Percentiles rank a stretch among this genome's conserved stretches.
Conservation (phyloP, 202 grass and related monocot genomes). For the Schoenoplectus tabernaemontani region DNA sequence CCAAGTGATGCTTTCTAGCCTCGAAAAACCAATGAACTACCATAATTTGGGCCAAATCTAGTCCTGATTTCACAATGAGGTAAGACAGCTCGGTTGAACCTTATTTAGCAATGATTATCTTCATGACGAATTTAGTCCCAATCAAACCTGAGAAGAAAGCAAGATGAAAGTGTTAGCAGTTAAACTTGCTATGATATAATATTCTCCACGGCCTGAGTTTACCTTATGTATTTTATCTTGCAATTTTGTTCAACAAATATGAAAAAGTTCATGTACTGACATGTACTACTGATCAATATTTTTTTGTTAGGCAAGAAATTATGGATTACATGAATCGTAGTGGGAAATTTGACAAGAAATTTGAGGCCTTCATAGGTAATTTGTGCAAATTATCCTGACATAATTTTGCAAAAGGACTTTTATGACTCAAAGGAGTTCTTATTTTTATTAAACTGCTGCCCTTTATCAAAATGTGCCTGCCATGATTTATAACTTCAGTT, state of each 20-base stretch:
- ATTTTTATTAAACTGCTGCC: background rate
- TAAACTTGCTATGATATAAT: background rate
- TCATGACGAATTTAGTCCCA: background rate
- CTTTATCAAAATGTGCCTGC: background rate
- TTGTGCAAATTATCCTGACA: background rate
- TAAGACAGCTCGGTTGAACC: background rate
- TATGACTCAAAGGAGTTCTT: background rate
- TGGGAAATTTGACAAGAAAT: slow-evolving; percentile 61
- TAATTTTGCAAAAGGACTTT: background rate
- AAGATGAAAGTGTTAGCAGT: background rate
- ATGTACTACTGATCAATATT: background rate
- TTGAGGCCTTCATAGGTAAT: slow-evolving; percentile 70
- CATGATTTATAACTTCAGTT: background rate
- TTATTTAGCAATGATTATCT: background rate
- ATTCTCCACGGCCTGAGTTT: background rate
- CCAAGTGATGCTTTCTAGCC: background rate
- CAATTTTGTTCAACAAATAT: background rate
- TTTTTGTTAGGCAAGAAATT: slow-evolving; percentile 67
- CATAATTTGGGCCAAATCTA: background rate
- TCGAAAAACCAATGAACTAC: background rate
- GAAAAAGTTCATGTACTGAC: background rate
- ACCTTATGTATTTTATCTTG: background rate
- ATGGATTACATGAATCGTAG: slow-evolving; percentile 72
- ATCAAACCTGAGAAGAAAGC: background rate
- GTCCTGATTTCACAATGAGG: background rate